Evolutionary conservation across 2,329 filamentous ascomycete species (phyloP).

Genomic region (Eutypa lata): DNA sequence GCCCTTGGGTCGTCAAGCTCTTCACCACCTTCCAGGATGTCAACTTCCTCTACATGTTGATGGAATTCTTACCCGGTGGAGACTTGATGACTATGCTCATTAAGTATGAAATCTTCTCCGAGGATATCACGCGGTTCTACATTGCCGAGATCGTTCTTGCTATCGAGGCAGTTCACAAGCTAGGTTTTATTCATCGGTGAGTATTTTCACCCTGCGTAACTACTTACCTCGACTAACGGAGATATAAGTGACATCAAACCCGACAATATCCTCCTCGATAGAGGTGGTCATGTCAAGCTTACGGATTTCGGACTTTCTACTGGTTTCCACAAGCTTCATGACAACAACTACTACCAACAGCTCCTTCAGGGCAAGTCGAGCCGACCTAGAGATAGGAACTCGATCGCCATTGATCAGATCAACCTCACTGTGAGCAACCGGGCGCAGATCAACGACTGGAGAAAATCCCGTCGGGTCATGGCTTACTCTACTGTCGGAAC

Average conservation of each 20-base stretch:
- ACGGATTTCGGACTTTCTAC: slow-evolving; percentile 98
- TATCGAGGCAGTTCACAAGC: slow-evolving; percentile 97
- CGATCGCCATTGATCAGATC: slow-evolving; percentile 95
- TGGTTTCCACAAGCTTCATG: slow-evolving; percentile 95
- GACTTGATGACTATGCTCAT: slow-evolving; percentile 99
- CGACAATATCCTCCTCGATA: slow-evolving; percentile 94
- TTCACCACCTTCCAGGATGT: slow-evolving; percentile 97
- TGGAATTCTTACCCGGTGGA: slow-evolving; percentile 98
- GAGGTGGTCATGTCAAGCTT: slow-evolving; percentile 94
- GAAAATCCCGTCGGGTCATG: slow-evolving; percentile 90
- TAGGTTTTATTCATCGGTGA: slow-evolving; percentile 97
- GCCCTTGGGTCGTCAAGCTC: slow-evolving; percentile 97
- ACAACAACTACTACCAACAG: slow-evolving; percentile 98
- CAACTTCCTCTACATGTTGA: slow-evolving; percentile 97
- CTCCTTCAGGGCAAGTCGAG: slow-evolving; percentile 78
- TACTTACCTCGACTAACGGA: neutral
- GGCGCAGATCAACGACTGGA: slow-evolving; percentile 97
- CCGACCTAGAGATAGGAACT: slow-evolving; percentile 78
- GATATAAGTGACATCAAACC: slow-evolving; percentile 87
- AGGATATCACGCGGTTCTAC: slow-evolving; percentile 98
- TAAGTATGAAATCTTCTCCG: slow-evolving; percentile 99
- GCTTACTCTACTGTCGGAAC: slow-evolving; percentile 98
- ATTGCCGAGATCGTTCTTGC: slow-evolving; percentile 97
- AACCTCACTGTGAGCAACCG: slow-evolving; percentile 97
- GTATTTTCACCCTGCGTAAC: slow-evolving; percentile 24